Conservation (phyloP, 768 basidiomycete species). For the Kwoniella heveanensis region DNA sequence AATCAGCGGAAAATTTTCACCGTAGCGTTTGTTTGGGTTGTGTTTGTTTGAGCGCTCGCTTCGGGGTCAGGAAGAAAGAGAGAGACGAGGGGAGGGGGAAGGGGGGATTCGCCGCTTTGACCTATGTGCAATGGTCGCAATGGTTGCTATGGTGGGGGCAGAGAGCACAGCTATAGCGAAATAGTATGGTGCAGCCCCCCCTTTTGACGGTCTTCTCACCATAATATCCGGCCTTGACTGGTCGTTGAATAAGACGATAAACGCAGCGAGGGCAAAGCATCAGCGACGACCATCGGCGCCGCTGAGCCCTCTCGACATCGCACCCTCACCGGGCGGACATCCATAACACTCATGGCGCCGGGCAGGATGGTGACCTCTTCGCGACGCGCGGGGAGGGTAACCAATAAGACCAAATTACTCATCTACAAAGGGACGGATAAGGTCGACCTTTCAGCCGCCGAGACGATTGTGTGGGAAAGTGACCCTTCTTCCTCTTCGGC, state of each 20-base stretch:
- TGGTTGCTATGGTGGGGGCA: not conserved
- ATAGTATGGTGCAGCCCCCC: constrained; percentile 4
- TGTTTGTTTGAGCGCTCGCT: not conserved
- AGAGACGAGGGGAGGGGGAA: not conserved
- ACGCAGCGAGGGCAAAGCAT: constrained; percentile 25
- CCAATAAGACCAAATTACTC: constrained; percentile 49
- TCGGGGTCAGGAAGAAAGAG: not conserved
- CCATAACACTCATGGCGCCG: constrained; percentile 23
- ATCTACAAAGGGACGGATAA: constrained; percentile 46
- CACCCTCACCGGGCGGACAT: not conserved
- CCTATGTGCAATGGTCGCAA: too few relatives aligned
- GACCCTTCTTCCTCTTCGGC: constrained; percentile 19
- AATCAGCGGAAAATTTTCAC: constrained; percentile 21
- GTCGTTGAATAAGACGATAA: constrained; percentile 13
- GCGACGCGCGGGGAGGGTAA: constrained; percentile 48
- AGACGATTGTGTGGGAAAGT: constrained; percentile 46
- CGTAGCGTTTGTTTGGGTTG: not conserved
- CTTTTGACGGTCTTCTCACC: constrained; percentile 9
- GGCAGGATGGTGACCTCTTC: constrained; percentile 45
- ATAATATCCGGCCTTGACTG: constrained; percentile 17
- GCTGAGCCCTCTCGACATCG: constrained; percentile 8
- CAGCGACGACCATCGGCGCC: constrained; percentile 1
- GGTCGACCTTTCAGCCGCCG: constrained; percentile 41
- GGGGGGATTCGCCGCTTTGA: constrained; percentile 5
- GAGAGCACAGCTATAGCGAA: not conserved